phyloP scores from a whole-genome alignment of 2,329 filamentous ascomycete species.

The Ophiostoma tasmaniense region DNA sequence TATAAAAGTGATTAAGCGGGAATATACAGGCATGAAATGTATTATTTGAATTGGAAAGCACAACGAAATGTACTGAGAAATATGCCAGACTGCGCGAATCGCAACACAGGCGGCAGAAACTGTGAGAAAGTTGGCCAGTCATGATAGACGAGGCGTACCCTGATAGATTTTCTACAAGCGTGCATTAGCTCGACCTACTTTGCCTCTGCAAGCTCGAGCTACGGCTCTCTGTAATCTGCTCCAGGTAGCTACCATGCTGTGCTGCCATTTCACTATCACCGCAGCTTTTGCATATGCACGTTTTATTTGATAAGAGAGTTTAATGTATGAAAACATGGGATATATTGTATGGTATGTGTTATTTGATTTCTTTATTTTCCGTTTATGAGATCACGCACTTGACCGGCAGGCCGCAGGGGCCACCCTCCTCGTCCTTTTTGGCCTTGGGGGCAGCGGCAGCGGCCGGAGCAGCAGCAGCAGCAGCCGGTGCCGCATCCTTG shows the following conservation, averaged over 20 bases:
- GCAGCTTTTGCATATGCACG: background rate
- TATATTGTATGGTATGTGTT: background rate
- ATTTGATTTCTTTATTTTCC: background rate
- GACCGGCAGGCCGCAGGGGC: constrained; percentile 20
- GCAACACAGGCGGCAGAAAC: background rate
- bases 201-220: background rate
- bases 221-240: background rate
- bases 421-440: constrained; percentile 17
- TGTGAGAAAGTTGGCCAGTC: background rate
- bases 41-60: background rate
- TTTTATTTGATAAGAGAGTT: background rate
- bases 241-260: background rate
- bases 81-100: background rate
- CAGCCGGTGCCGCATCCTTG: background rate
- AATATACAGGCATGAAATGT: background rate
- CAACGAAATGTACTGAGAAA: background rate
- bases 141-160: background rate
- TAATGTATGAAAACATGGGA: background rate
- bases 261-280: background rate
- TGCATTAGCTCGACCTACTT: background rate
- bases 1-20: constrained; percentile 3
- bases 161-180: background rate
- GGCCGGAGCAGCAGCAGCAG: constrained; percentile 18
- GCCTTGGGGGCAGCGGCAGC: constrained; percentile 16
- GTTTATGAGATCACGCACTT: constrained; percentile 19